Percentiles rank a stretch among this genome's conserved stretches.
These are phyloP conservation scores for Podaxis sp. DNA, from an alignment of 768 basidiomycete genomes.

Conservation along the genomic window DNA sequence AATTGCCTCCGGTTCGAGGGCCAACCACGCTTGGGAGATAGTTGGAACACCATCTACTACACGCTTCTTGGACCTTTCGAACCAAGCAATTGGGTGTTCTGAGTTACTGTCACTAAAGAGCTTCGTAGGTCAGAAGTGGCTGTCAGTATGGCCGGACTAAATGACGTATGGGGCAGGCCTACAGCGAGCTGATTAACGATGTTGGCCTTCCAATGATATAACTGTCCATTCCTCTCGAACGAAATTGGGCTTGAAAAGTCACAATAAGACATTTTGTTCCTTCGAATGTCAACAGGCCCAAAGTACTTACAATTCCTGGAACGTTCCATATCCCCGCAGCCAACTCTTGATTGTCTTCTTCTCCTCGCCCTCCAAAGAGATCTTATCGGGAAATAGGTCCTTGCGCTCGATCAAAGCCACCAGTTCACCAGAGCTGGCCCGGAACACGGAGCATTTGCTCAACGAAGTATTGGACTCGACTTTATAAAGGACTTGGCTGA, in stretches of 20 bases:
- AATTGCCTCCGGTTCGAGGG: background rate
- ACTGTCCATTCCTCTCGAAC: slow-evolving; percentile 21
- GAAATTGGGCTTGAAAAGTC: slow-evolving; percentile 22
- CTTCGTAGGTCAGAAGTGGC: background rate
- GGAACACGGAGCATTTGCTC: slow-evolving; percentile 6
- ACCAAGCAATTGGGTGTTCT: background rate
- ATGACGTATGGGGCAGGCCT: background rate
- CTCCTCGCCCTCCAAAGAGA: slow-evolving; percentile 22
- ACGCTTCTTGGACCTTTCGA: background rate
- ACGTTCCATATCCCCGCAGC: slow-evolving; percentile 22
- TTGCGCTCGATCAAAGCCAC: slow-evolving; percentile 20
- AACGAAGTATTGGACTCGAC: slow-evolving; percentile 6
- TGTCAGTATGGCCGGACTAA: background rate
- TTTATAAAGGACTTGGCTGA: background rate
- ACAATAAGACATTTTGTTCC: background rate
- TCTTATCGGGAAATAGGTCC: slow-evolving; percentile 24
- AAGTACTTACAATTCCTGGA: slow-evolving; percentile 21
- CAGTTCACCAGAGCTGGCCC: slow-evolving; percentile 10
- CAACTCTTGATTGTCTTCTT: slow-evolving; percentile 22
- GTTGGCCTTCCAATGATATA: slow-evolving; percentile 24
- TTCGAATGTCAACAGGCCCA: background rate
- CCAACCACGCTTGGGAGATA: background rate
- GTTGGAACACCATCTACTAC: background rate
- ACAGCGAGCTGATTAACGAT: slow-evolving; percentile 23
- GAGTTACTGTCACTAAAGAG: background rate